Evolutionary conservation across 257 asterid genomes (phyloP), one percentile per base, ranked within the genome.

Genomic region (Leonotis leonurus): DNA sequence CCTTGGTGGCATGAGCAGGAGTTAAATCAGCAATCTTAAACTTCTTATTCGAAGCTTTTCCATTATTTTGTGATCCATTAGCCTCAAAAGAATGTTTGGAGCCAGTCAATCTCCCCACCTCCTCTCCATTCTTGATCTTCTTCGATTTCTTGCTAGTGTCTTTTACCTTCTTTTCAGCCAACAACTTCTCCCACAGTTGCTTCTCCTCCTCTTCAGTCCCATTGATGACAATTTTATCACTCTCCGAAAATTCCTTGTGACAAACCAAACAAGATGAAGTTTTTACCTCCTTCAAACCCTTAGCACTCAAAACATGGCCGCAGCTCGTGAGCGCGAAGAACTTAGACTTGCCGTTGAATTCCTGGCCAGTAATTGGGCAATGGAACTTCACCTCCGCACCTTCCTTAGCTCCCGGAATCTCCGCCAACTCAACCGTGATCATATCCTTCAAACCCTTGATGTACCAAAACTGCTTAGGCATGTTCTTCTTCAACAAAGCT

Each of bases 391-490:
- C 80, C 8, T 61, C 77, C 29, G 59, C 83, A 7, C 3, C 30
- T 30, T 57, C 82, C 43, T 53, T 74, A 57, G 57, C 55, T 4
- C 95, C 82, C 0, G 86, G 86, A 56, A 78, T 80, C 78, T 69
- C 70, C 0, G 78, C 44, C 65, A 87, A 55, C 78, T 80, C 94
- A 3, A 89, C 89, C 5, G 75, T 3, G 17, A 87, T 83, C 96
- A 93, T 87, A 85, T 93, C 99, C 80, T 79, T 93, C 88, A 93
- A 82, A 14, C 97, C 96, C 84, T 71, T 89, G 10, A 93, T 81
- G 40, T 93, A 86, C 56, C 90, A 60, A 71, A 83, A 85, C 75
- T 83, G 86, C 67, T 81, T 87, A 0, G 99, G 96, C 87, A 89
- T 64, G 35, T 76, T 84, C 75, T 93, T 93, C 66, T 74, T 81